phyloP scores from a whole-genome alignment of 2,329 filamentous ascomycete species.

The Emericellopsis atlantica region DNA sequence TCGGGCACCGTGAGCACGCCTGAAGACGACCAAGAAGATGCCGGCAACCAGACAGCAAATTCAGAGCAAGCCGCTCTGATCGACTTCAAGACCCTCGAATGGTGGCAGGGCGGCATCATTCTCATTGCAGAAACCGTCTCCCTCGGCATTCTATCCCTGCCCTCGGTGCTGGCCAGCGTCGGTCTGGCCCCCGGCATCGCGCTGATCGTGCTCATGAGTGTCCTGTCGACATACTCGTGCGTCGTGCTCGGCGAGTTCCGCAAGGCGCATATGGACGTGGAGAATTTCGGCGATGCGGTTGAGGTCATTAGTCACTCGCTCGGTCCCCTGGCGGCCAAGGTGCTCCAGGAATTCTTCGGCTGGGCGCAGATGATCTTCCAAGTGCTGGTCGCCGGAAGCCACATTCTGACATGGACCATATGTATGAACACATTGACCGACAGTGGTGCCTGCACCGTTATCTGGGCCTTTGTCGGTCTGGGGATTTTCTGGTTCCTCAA shows the following conservation, averaged over 20 bases:
- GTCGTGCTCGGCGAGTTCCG: constrained; percentile 53
- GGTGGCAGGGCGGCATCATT: constrained; percentile 28
- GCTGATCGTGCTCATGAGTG: constrained; percentile 52
- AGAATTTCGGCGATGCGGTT: constrained; percentile 54
- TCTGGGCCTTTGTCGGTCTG: constrained; percentile 48
- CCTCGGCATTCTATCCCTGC: constrained; percentile 55
- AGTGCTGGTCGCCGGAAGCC: constrained; percentile 56
- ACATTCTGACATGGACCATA: constrained; percentile 56
- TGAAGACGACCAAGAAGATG: too few relatives aligned
- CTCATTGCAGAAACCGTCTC: constrained; percentile 31
- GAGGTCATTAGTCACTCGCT: constrained; percentile 35
- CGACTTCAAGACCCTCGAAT: constrained; percentile 22
- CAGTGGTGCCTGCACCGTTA: constrained; percentile 48
- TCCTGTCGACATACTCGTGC: constrained; percentile 54
- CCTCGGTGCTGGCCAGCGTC: constrained; percentile 59
- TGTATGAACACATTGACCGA: constrained; percentile 52
- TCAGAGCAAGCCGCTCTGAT: constrained; percentile 8
- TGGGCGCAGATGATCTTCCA: constrained; percentile 47
- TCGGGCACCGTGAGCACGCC: too few relatives aligned
- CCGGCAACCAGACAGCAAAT: not conserved
- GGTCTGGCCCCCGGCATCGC: constrained; percentile 63
- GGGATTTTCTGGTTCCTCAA: constrained; percentile 45
- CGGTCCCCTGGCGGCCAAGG: constrained; percentile 27
- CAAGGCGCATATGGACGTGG: constrained; percentile 53
- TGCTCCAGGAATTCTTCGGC: constrained; percentile 47